phyloP scores from a whole-genome alignment of 2,329 filamentous ascomycete genomes.

The Alternaria postmessia region DNA sequence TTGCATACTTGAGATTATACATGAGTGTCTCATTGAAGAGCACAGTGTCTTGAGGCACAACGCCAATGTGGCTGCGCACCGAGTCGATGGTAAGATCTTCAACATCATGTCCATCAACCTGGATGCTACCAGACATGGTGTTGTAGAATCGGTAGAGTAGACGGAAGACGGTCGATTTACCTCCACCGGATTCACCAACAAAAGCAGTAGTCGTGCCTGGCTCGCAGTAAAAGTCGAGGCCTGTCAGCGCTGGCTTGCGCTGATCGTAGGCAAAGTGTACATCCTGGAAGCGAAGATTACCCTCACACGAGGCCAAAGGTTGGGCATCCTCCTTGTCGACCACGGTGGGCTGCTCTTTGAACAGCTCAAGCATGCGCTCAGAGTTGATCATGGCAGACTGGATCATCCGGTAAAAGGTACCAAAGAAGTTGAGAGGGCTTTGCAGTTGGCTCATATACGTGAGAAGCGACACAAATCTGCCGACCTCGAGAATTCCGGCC shows the following conservation, averaged over 20 bases:
- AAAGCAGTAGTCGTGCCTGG: constrained; percentile 95
- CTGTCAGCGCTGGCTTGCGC: constrained; percentile 82
- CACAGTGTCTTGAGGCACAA: constrained; percentile 95
- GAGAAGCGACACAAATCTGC: constrained; percentile 74
- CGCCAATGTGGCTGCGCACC: constrained; percentile 88
- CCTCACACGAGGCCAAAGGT: constrained; percentile 72
- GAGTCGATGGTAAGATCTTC: constrained; percentile 91
- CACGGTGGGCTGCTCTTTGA: constrained; percentile 94
- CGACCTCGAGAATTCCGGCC: constrained; percentile 66
- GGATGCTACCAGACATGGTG: constrained; percentile 77
- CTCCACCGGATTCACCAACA: constrained; percentile 94
- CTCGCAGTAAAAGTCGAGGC: constrained; percentile 82
- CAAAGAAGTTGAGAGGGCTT: constrained; percentile 76
- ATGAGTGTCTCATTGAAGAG: constrained; percentile 94
- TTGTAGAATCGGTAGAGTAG: constrained; percentile 98
- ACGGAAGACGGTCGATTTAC: constrained; percentile 96
- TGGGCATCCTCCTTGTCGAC: constrained; percentile 75
- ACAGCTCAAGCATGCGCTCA: constrained; percentile 91
- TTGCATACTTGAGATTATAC: constrained; percentile 94
- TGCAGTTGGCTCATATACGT: constrained; percentile 79
- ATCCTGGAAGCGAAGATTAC: constrained; percentile 85
- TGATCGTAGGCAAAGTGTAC: constrained; percentile 91
- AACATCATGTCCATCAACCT: constrained; percentile 84
- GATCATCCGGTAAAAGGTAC: constrained; percentile 93
- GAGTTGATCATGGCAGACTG: constrained; percentile 98